Conservation (phyloP, 2,329 filamentous ascomycete species). For the Aaosphaeria pasadenensis region DNA sequence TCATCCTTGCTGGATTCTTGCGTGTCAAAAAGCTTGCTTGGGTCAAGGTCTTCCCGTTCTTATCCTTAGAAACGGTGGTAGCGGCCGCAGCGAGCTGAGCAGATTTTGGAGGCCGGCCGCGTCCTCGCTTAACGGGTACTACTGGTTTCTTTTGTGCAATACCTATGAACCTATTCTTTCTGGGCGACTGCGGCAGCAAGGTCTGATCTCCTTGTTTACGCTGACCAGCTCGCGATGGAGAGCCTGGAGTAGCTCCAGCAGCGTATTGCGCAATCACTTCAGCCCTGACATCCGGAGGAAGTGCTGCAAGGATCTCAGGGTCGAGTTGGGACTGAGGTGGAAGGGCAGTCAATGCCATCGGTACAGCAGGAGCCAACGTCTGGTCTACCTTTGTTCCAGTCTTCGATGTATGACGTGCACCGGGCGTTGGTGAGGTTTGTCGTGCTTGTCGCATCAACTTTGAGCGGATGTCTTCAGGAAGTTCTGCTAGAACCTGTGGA, state of each 20-base stretch:
- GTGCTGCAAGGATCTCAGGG: slow-evolving; percentile 73
- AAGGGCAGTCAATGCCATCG: slow-evolving; percentile 39
- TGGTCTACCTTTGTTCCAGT: background rate
- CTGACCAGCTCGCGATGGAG: slow-evolving; percentile 24
- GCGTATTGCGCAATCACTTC: slow-evolving; percentile 76
- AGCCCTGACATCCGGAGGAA: slow-evolving; percentile 81
- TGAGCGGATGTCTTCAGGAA: slow-evolving; percentile 78
- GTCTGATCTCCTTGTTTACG: slow-evolving; percentile 39
- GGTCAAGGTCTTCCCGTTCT: slow-evolving; percentile 47
- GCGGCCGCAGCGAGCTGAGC: slow-evolving; percentile 45
- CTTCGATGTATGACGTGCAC: slow-evolving; percentile 3
- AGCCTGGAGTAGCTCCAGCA: slow-evolving; percentile 16
- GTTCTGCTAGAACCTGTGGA: slow-evolving; percentile 73
- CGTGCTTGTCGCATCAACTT: slow-evolving; percentile 56
- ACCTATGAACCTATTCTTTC: slow-evolving; percentile 54
- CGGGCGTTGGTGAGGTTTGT: slow-evolving; percentile 24
- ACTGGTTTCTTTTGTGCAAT: slow-evolving; percentile 50
- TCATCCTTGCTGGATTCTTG: slow-evolving; percentile 17
- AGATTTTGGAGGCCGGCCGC: slow-evolving; percentile 44
- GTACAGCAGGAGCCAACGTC: slow-evolving; percentile 9
- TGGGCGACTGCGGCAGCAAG: slow-evolving; percentile 43
- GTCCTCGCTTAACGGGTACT: slow-evolving; percentile 65
- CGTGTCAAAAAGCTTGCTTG: slow-evolving; percentile 70
- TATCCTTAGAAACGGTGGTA: slow-evolving; percentile 44
- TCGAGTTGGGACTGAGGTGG: slow-evolving; percentile 76